These are phyloP conservation scores for Zizania latifolia DNA, from an alignment of 176 grass and related monocot genomes.

Conservation along the genomic window DNA sequence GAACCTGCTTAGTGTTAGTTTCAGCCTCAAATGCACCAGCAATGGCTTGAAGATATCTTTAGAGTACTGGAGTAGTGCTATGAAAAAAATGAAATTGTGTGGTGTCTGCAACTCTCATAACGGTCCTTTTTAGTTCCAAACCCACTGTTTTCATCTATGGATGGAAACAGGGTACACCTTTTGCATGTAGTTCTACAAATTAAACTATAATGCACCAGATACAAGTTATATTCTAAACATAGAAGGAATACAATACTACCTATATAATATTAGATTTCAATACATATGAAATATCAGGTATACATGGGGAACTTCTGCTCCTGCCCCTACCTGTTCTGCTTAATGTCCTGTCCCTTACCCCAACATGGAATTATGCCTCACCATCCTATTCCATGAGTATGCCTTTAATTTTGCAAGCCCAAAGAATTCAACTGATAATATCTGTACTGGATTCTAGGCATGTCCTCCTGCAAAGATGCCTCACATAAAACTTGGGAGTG, in stretches of 20 bases:
- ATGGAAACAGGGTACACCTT: too few species aligned
- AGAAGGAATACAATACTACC: too few species aligned
- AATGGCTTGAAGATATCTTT: background rate
- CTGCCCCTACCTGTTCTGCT: too few species aligned
- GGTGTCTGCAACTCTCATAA: background rate
- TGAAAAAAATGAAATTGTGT: background rate
- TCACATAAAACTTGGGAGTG: background rate
- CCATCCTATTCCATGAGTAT: background rate
- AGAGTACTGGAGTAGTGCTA: background rate
- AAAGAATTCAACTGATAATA: background rate
- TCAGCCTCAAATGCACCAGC: background rate
- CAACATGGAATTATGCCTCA: too few species aligned
- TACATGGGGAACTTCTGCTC: too few species aligned
- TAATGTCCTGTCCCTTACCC: too few species aligned
- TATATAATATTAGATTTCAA: too few species aligned
- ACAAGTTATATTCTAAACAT: too few species aligned
- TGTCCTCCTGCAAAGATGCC: background rate
- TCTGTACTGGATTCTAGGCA: background rate
- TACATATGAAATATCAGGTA: too few species aligned
- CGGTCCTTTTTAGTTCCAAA: background rate
- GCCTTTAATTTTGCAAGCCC: background rate
- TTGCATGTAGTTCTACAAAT: too few species aligned
- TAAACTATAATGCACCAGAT: too few species aligned
- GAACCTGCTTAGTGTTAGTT: background rate
- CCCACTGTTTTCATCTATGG: background rate